Conservation (phyloP, 345 rosid genomes). For the Euphorbia peplus region DNA sequence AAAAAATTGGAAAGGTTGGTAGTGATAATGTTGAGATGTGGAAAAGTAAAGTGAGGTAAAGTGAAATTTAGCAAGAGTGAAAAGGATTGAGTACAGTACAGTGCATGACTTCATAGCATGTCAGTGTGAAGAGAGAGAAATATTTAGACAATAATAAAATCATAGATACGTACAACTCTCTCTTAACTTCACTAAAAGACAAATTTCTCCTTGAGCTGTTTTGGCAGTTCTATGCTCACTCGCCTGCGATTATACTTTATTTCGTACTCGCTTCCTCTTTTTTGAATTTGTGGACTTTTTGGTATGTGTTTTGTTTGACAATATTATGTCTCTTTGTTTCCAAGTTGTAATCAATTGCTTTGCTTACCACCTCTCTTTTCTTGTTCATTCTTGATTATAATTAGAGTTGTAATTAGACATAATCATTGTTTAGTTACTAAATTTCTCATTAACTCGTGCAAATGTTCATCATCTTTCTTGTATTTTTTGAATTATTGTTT, state of each 20-base stretch:
- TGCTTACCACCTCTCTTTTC: neutral
- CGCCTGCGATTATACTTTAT: neutral
- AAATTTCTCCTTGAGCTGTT: slow-evolving; percentile 9
- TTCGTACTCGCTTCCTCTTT: neutral
- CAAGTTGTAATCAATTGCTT: slow-evolving; percentile 26
- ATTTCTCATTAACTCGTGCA: slow-evolving; percentile 3
- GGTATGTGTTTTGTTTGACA: neutral
- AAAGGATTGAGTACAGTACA: slow-evolving; percentile 1
- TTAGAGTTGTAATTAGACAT: slow-evolving; percentile 11
- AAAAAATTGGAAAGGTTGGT: no score
- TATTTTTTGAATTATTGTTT: no score
- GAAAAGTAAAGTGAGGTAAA: neutral
- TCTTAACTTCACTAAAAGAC: slow-evolving; percentile 12
- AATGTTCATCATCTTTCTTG: neutral
- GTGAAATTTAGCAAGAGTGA: no score
- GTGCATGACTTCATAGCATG: slow-evolving; percentile 37
- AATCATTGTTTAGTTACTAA: slow-evolving; percentile 9
- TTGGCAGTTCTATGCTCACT: neutral
- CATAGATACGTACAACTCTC: neutral
- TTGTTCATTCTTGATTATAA: neutral
- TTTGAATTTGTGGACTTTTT: neutral
- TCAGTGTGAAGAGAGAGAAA: slow-evolving; percentile 26
- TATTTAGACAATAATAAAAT: slow-evolving; percentile 10
- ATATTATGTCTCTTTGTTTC: slow-evolving; percentile 22
- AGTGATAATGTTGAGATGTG: neutral